Conservation (phyloP, 768 basidiomycete genomes). For the Clavaria fumosa region DNA sequence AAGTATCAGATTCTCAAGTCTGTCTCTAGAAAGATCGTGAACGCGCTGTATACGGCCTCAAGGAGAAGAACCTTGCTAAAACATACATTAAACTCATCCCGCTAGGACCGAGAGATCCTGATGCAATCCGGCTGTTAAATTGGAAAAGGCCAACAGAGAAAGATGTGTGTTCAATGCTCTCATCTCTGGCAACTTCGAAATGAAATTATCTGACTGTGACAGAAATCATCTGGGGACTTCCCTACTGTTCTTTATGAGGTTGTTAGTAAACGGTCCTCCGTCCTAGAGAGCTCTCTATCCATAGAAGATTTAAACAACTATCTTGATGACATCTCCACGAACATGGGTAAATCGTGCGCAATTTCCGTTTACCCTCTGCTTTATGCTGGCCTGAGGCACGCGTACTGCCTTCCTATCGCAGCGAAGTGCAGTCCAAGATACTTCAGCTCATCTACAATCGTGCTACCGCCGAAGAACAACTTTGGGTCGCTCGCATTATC, state of each 20-base stretch:
- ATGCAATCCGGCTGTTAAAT: slow-evolving; percentile 67
- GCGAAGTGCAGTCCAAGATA: slow-evolving; percentile 60
- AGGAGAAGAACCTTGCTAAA: slow-evolving; percentile 90
- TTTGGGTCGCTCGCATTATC: slow-evolving; percentile 93
- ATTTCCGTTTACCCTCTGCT: slow-evolving; percentile 12
- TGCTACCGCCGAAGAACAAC: slow-evolving; percentile 75
- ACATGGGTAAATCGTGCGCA: slow-evolving; percentile 65
- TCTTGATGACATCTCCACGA: slow-evolving; percentile 62
- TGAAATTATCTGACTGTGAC: background rate
- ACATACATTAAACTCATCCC: slow-evolving; percentile 84
- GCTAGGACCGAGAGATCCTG: slow-evolving; percentile 61
- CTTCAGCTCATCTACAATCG: slow-evolving; percentile 65
- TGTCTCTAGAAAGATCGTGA: slow-evolving; percentile 75
- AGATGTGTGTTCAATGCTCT: slow-evolving; percentile 29
- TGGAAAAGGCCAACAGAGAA: slow-evolving; percentile 78
- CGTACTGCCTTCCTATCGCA: slow-evolving; percentile 16
- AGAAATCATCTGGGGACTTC: slow-evolving; percentile 78
- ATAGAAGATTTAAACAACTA: slow-evolving; percentile 75
- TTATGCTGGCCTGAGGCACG: slow-evolving; percentile 7
- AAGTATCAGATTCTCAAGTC: background rate
- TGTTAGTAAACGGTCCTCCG: slow-evolving; percentile 68
- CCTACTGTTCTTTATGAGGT: slow-evolving; percentile 78
- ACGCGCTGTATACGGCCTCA: slow-evolving; percentile 82
- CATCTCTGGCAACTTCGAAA: background rate
- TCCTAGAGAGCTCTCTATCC: slow-evolving; percentile 55